phyloP scores from a whole-genome alignment of 176 grass and related monocot genomes.

The Coix lacrymajobi region DNA sequence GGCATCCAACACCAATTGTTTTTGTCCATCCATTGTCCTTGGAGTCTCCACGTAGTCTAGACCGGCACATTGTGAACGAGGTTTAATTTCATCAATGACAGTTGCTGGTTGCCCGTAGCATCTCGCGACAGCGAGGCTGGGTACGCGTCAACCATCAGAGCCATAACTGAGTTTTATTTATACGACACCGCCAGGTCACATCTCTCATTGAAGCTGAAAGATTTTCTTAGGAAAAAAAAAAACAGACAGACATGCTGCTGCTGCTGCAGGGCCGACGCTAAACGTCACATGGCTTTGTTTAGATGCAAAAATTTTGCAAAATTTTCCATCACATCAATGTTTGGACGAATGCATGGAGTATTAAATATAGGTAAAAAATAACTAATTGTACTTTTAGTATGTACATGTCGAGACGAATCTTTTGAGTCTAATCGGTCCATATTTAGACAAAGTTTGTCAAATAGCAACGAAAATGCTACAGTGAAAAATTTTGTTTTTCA shows the following conservation, averaged over 20 bases:
- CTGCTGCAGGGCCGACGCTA: not conserved
- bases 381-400: no score
- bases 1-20: not conserved
- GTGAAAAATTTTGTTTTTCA: no score
- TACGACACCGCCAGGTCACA: not conserved
- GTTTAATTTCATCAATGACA: not conserved
- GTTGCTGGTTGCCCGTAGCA: not conserved
- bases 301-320: no score
- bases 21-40: not conserved
- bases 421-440: no score
- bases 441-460: no score
- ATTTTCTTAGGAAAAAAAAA: not conserved
- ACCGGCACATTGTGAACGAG: not conserved
- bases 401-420: no score
- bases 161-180: not conserved
- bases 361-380: no score
- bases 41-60: not conserved
- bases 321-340: no score
- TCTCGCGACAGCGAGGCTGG: not conserved
- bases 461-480: no score
- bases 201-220: not conserved
- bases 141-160: not conserved
- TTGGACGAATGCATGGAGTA: no score
- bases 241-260: not conserved
- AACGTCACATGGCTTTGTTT: not conserved